A percentile compares a stretch with the other conserved stretches of the same genome.
phyloP scores from a whole-genome alignment of 2,329 filamentous ascomycete species.

The Sporothrix phasma region DNA sequence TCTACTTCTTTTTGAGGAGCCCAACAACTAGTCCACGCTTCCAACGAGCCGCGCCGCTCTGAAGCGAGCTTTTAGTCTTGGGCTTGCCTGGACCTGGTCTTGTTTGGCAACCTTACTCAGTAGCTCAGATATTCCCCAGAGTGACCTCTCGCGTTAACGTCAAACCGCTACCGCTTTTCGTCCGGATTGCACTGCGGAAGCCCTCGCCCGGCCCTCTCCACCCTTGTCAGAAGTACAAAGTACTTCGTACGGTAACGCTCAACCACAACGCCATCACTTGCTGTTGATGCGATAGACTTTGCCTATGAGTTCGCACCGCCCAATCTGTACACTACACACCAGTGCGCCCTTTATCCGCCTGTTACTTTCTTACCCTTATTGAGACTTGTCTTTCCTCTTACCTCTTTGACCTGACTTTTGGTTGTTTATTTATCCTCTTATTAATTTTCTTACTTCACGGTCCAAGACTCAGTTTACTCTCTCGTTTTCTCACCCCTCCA shows the following conservation, averaged over 20 bases:
- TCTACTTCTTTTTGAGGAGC: not conserved
- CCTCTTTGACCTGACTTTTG: not conserved
- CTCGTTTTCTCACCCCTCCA: not conserved
- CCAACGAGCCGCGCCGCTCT: constrained; percentile 15
- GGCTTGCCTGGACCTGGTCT: not conserved
- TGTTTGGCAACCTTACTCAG: not conserved
- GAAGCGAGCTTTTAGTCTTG: constrained; percentile 10
- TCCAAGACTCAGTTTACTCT: not conserved
- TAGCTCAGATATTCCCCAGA: constrained; percentile 9
- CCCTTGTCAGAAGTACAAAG: not conserved
- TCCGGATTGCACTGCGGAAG: not conserved
- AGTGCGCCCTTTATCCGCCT: constrained; percentile 1
- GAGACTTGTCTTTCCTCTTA: not conserved
- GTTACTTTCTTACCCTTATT: not conserved
- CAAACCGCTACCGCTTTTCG: constrained; percentile 1
- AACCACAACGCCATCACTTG: constrained; percentile 1
- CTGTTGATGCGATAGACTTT: constrained; percentile 3
- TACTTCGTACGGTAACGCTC: constrained; percentile 1
- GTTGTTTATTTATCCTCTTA: not conserved
- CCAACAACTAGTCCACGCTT: not conserved
- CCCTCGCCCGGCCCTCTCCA: not conserved
- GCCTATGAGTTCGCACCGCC: constrained; percentile 4
- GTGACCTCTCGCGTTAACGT: not conserved
- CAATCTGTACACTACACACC: not conserved
- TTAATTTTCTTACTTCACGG: not conserved